phyloP scores from a whole-genome alignment of 2,329 filamentous ascomycete species.

The Alternaria metachromatica region DNA sequence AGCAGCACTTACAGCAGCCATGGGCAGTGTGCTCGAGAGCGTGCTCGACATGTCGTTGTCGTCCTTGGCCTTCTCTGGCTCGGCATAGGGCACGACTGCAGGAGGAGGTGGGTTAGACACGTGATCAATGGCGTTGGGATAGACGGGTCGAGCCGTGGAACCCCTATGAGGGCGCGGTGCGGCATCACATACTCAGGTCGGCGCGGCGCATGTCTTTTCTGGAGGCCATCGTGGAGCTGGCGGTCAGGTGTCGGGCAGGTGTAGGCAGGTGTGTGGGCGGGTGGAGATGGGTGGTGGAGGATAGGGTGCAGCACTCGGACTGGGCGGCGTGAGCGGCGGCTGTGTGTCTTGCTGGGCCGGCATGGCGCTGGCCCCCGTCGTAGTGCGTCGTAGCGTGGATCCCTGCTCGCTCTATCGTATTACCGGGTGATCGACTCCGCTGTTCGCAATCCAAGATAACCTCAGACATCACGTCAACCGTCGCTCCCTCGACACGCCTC shows the following conservation, averaged over 20 bases:
- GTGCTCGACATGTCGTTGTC: constrained; percentile 73
- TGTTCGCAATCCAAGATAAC: constrained; percentile 16
- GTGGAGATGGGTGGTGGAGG: constrained; percentile 20
- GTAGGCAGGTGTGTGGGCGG: constrained; percentile 9
- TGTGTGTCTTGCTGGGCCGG: constrained; percentile 3
- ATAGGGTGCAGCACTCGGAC: constrained; percentile 12
- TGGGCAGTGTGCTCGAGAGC: constrained; percentile 81
- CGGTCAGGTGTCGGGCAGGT: constrained; percentile 16
- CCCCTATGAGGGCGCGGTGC: constrained; percentile 4
- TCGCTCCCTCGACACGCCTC: neutral
- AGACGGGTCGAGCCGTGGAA: neutral
- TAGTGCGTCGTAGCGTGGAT: constrained; percentile 5
- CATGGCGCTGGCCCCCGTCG: neutral
- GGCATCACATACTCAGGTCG: constrained; percentile 69
- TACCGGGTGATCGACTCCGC: constrained; percentile 18
- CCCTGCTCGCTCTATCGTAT: constrained; percentile 14
- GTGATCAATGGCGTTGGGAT: constrained; percentile 25
- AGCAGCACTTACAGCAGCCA: constrained; percentile 74
- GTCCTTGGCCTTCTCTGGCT: constrained; percentile 70
- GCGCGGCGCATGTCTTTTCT: constrained; percentile 78
- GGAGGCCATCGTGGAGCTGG: constrained; percentile 62
- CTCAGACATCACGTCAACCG: constrained; percentile 15
- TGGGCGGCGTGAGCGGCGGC: constrained; percentile 2
- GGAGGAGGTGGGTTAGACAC: constrained; percentile 28
- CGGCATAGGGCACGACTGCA: constrained; percentile 86